Evolutionary conservation across 352 stramenopile genomes (phyloP), one percentile per base, ranked within the genome.

Genomic region (Pythium brassicae): DNA sequence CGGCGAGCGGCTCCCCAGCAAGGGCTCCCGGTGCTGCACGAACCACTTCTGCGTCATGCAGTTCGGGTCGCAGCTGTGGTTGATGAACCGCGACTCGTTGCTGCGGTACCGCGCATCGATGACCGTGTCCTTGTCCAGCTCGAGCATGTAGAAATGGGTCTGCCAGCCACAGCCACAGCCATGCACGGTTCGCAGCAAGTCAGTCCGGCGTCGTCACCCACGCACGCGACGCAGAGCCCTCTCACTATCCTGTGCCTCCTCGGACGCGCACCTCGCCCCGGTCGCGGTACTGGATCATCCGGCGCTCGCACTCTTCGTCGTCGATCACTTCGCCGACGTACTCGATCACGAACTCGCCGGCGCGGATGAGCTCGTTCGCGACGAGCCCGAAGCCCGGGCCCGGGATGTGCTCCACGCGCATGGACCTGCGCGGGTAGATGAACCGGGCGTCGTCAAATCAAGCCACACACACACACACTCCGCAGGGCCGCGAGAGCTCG

Each of bases 21-120:
- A n/a, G n/a, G n/a, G n/a, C n/a, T n/a, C n/a, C n/a, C n/a, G n/a
- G 37, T n/a, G 15, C 7, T 1, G 39, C 11, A 53, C 59, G 44
- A 60, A 86, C 74, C 96, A 97, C 50, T 98, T 98, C 61, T 98
- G 87, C 19, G 92, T 97, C 40, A 90, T 80, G 71, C 91, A 96
- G 68, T 98, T 98, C n/a, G 91, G 85, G 50, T 95, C 86, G 53
- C 92, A 98, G 61, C 87, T 96, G 63, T 97, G 89, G 78, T 98
- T 98, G 61, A 98, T 98, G 66, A 98, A 98, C 25, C 95, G 83
- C 37, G 93, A 94, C 26, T 98, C 87, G 59, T 96, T 97, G 40
- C 92, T 95, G 37, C 88, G 82, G 57, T 94, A 78, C 47, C 86
- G 86, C 22, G 86, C 87, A 48, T 97, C 87, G 45, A 94, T 91